These are phyloP conservation scores for Neurospora pannonica DNA, from an alignment of 495 filamentous ascomycete genomes.

Conservation along the genomic window DNA sequence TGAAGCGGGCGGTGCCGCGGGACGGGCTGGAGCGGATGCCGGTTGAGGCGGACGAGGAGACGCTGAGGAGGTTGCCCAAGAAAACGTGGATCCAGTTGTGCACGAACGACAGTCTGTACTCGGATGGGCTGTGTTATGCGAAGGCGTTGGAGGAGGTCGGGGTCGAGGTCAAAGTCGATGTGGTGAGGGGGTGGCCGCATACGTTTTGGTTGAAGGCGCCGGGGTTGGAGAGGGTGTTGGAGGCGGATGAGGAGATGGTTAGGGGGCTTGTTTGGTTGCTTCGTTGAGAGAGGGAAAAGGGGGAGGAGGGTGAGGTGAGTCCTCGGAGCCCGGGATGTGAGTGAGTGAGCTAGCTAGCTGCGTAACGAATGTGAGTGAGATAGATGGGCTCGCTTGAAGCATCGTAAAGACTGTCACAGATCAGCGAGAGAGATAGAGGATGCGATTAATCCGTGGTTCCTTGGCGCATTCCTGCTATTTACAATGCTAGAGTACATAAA, in stretches of 20 bases:
- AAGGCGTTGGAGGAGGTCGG: slow-evolving; percentile 19
- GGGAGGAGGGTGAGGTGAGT: background rate
- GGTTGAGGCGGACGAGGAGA: slow-evolving; percentile 11
- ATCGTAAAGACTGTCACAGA: background rate
- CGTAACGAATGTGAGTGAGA: background rate
- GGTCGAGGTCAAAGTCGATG: slow-evolving; percentile 19
- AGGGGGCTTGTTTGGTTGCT: slow-evolving; percentile 28
- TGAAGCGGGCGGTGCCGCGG: slow-evolving; percentile 11
- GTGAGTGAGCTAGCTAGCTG: background rate
- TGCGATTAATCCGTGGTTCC: background rate
- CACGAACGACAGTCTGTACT: slow-evolving; percentile 26
- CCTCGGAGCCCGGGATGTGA: background rate
- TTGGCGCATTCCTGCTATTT: slow-evolving; percentile 33
- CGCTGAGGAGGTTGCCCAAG: slow-evolving; percentile 8
- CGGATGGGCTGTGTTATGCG: slow-evolving; percentile 26
- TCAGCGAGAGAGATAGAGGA: background rate
- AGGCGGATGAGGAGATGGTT: slow-evolving; percentile 34
- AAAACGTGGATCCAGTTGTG: slow-evolving; percentile 25
- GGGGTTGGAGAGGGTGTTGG: slow-evolving; percentile 9
- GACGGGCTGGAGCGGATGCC: slow-evolving; percentile 15
- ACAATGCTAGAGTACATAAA: slow-evolving; percentile 53
- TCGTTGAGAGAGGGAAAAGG: background rate
- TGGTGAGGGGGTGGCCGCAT: slow-evolving; percentile 23
- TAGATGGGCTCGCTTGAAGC: background rate
- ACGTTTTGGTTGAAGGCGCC: slow-evolving; percentile 29